phyloP scores from a whole-genome alignment of 176 grass and related monocot species.

The Saccharum officinarum region DNA sequence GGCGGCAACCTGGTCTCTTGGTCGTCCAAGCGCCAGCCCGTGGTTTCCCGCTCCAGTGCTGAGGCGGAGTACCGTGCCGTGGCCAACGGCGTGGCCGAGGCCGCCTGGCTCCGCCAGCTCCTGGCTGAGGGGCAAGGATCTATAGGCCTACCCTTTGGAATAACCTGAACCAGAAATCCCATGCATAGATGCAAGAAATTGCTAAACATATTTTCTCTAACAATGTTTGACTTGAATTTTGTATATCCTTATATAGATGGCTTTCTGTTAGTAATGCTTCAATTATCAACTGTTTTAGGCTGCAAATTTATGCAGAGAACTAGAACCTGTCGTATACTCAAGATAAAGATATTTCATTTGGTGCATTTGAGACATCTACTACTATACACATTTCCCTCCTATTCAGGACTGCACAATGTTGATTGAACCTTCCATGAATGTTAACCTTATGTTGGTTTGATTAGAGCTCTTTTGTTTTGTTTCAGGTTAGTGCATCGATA shows the following conservation, averaged over 20 bases:
- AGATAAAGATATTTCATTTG: conserved; percentile 1
- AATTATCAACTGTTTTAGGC: not conserved
- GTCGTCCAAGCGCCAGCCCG: too few species aligned
- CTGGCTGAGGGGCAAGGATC: not conserved
- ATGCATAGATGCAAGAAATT: not conserved
- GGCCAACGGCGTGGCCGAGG: too few species aligned
- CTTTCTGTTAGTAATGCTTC: not conserved
- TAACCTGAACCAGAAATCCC: not conserved
- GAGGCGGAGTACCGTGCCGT: too few species aligned
- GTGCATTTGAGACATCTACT: not conserved
- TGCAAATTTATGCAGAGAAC: not conserved
- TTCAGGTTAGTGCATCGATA: conserved; percentile 72
- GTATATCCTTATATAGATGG: not conserved
- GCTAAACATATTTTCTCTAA: not conserved
- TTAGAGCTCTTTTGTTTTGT: conserved; percentile 18
- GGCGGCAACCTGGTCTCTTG: too few species aligned
- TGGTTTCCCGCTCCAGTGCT: too few species aligned
- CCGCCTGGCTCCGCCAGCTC: too few species aligned
- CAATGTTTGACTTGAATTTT: not conserved
- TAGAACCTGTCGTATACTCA: not conserved
- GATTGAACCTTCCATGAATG: conserved; percentile 10
- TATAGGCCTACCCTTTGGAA: not conserved
- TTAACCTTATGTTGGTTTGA: not conserved
- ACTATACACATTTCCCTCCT: not conserved
- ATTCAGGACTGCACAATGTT: conserved; percentile 3